A percentile compares a stretch with the other conserved stretches of the same genome.
These are phyloP conservation scores for Fusarium sp. DNA, from an alignment of 2,329 filamentous ascomycete species.

Conservation along the genomic window DNA sequence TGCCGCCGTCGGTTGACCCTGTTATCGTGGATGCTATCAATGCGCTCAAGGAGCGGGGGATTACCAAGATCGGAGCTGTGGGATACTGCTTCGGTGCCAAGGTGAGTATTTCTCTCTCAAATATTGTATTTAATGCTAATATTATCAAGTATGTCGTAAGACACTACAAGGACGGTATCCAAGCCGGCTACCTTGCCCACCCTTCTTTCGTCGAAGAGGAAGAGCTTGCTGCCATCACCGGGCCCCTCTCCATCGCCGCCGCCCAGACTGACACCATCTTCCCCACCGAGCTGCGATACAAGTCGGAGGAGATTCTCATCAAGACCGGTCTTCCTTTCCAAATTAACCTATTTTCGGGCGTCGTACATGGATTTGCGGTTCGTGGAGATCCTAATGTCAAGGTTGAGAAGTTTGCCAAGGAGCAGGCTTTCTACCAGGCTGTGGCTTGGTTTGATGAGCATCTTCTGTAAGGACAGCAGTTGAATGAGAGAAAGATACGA, in stretches of 20 bases:
- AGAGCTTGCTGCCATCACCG: constrained; percentile 68
- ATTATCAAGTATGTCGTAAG: constrained; percentile 72
- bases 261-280: constrained; percentile 73
- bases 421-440: constrained; percentile 82
- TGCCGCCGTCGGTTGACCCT: constrained; percentile 48
- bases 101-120: constrained; percentile 53
- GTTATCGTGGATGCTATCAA: constrained; percentile 58
- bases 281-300: constrained; percentile 64
- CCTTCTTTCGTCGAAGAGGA: constrained; percentile 70
- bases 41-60: constrained; percentile 65
- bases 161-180: constrained; percentile 67
- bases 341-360: constrained; percentile 76
- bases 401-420: constrained; percentile 76
- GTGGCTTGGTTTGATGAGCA: constrained; percentile 78
- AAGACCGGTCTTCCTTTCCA: constrained; percentile 70
- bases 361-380: constrained; percentile 80
- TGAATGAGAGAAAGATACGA: neutral
- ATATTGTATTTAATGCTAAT: neutral
- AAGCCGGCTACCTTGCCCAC: constrained; percentile 73
- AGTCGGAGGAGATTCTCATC: constrained; percentile 69
- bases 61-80: constrained; percentile 65
- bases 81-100: constrained; percentile 77
- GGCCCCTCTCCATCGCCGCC: constrained; percentile 71
- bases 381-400: constrained; percentile 68
- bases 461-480: constrained; percentile 22